Evolutionary conservation across 495 filamentous ascomycete species (phyloP), one percentile per base, ranked within the genome.

Genomic region (Sabuloglossum arenarium): DNA sequence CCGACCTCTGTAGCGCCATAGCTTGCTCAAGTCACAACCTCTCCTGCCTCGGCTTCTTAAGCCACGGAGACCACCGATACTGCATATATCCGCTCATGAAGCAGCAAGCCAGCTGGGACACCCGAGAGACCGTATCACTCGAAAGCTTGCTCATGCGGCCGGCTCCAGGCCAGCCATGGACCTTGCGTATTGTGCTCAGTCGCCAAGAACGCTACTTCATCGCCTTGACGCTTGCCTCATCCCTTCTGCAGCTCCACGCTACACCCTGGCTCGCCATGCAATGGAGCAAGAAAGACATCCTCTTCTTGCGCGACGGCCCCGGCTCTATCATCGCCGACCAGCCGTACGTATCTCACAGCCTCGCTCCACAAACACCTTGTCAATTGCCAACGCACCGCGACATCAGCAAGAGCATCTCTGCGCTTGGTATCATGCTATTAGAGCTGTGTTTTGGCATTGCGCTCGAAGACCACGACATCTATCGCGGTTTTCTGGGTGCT

Each of bases 361-460:
- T 68, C 34, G 8, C 34, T 54, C 54, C 49, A 31, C 43, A 46
- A n/a, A 1, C 37, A 47, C 9, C n/a, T 12, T 46, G 11, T 27
- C 54, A 21, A 14, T 27, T 49, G 10, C 24, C n/a, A n/a, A 32
- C 16, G 46, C 54, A n/a, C 46, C 16, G 12, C n/a, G 27, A 28
- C 39, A 19, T 28, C 3, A 47, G 58, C 34, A 8, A 16, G 16
- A 16, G 34, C 8, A 58, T 66, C 3, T 53, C 58, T n/a, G 62
- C 56, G 37, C 64, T 68, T 8, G 66, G 65, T 23, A 69, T 71
- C 25, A 42, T 66, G n/a, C 62, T 71, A 19, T 59, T 71, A 0
- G 66, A 71, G 53, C 64, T 71, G 8, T 70, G 66, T 46, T 71
- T 70, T 49, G 65, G 66, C 11, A 54, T 34, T 3, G 29, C 57